Percentiles rank a stretch among this genome's conserved stretches.
Conservation (phyloP, 2,329 filamentous ascomycete genomes). For the Paracoccidioides lutzii region DNA sequence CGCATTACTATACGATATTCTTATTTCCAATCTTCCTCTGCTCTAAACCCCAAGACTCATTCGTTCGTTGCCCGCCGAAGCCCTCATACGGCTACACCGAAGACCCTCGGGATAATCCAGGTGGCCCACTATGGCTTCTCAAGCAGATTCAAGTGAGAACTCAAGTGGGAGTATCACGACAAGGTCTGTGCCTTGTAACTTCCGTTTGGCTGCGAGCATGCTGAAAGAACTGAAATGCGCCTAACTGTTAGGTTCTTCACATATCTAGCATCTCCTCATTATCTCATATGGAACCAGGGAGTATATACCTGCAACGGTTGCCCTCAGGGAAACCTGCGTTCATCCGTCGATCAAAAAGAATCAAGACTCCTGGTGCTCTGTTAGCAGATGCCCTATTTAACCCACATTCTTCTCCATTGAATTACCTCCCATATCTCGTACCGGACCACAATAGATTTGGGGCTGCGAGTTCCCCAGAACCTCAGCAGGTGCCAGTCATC, state of each 20-base stretch:
- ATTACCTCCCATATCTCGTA: background rate
- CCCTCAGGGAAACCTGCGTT: conserved; percentile 10
- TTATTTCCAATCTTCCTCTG: background rate
- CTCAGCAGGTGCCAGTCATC: background rate
- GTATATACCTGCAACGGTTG: conserved; percentile 7
- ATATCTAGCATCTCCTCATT: background rate
- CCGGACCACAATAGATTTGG: background rate
- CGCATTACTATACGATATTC: background rate
- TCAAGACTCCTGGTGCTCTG: conserved; percentile 2
- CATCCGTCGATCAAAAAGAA: conserved; percentile 9
- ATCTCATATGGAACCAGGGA: conserved; percentile 6
- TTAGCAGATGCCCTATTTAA: conserved; percentile 5
- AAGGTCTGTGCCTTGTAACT: background rate
- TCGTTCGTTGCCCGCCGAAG: background rate
- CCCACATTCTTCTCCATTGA: background rate
- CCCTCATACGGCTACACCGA: background rate
- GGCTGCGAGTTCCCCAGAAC: background rate
- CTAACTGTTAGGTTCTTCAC: background rate
- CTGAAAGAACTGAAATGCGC: background rate
- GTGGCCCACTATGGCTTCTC: background rate
- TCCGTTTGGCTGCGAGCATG: background rate
- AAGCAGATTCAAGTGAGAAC: background rate
- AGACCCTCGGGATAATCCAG: background rate
- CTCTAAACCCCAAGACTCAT: too few relatives aligned
- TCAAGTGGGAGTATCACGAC: conserved; percentile 1